Evolutionary conservation across 169 alveolate genomes (phyloP).

Genomic region (Eimeria necatrix): DNA sequence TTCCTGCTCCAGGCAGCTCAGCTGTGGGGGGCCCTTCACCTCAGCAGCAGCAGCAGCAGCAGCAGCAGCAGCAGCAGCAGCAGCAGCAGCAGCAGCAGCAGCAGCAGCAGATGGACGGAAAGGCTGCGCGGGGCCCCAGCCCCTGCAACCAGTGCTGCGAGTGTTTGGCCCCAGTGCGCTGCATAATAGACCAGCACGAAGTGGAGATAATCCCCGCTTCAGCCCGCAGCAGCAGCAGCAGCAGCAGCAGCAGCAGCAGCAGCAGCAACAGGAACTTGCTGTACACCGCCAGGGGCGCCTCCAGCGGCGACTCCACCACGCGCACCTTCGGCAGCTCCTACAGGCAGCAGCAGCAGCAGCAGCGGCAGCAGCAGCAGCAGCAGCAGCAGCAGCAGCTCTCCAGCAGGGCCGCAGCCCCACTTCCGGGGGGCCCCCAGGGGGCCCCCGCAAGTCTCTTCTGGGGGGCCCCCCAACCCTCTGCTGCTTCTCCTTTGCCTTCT

Average conservation of each 20-base stretch:
- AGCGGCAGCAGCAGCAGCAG: too few species aligned
- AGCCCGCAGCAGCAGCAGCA: conserved; percentile 30
- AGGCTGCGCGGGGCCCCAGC: background rate
- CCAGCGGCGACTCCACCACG: background rate
- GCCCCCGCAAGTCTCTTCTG: background rate
- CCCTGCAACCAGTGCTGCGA: conserved; percentile 68
- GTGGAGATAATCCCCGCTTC: conserved; percentile 68
- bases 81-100: background rate
- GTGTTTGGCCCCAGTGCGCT: conserved; percentile 58
- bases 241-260: too few species aligned
- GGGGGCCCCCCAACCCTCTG: background rate
- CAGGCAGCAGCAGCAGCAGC: background rate
- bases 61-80: too few species aligned
- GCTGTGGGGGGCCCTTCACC: too few species aligned
- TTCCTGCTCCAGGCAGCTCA: background rate
- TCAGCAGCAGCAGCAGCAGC: too few species aligned
- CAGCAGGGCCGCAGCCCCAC: background rate
- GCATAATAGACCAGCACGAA: conserved; percentile 72
- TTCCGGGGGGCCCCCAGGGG: background rate
- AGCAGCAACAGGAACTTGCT: too few species aligned
- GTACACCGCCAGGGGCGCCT: background rate
- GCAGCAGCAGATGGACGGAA: background rate
- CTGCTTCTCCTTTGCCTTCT: background rate
- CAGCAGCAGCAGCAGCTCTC: background rate
- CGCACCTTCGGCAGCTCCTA: background rate